Base-by-base conservation (phyloP, 805 yeast genomes). In the Wickerhamiella bombiphila region DNA sequence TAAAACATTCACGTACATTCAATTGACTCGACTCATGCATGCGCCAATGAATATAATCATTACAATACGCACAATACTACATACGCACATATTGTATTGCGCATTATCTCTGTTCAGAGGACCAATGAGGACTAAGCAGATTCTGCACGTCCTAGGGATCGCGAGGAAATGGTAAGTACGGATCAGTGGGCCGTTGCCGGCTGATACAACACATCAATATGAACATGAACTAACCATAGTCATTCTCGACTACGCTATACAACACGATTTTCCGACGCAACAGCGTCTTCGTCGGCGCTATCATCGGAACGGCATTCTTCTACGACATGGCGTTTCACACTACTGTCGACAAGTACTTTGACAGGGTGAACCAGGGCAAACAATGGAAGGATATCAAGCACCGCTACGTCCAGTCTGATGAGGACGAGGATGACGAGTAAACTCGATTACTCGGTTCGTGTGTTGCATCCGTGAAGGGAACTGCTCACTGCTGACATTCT, bases 261-360 rank as follows among this genome's bases (percentile, higher is more conserved):
- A 76, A 74, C 70, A 60, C 68, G 26, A 52, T 79, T 40, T 76
- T 81, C 72, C 82, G 82, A 72, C 81, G 95, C 72, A 86, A 88
- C 74, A 72, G 96, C 34, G 68, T 79, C 45, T 82, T 70, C 63
- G 94, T 86, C 45, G 81, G 82, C 48, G 67, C 91, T 45, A 68
- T 86, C 44, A 78, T 86, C 51, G 78, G 74, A 36, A 74, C 80
- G 53, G 85, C 96, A 34, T 86, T 86, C 56, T 74, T 75, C 45
- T 83, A 85, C 72, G 64, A 60, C 47, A 49, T 58, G 36, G 58
- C 45, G 31, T 60, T 58, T 55, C 52, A 56, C 51, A 43, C 47
- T 22, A 47, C 57, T 38, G 50, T 57, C 31, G 59, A 60, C 50
- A 48, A 45, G 34, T 43, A 49, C 53, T 61, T 48, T 45, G 65